Percentiles rank a stretch among this genome's conserved stretches.
These are phyloP conservation scores for Xylariaceae sp. DNA, from an alignment of 2,329 filamentous ascomycete species.

Conservation along the genomic window DNA sequence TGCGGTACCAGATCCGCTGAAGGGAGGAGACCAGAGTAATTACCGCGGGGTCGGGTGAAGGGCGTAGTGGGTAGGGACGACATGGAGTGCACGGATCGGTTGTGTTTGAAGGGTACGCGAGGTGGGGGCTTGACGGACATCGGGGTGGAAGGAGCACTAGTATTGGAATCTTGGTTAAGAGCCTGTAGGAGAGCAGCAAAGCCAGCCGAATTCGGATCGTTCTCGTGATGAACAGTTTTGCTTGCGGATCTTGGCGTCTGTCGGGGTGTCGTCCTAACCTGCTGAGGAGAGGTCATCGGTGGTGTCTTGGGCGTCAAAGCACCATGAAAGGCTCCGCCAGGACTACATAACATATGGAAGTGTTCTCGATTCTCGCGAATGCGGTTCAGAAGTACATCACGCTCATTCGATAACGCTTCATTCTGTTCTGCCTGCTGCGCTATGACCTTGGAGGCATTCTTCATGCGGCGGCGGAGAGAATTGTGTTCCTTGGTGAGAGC, in stretches of 20 bases:
- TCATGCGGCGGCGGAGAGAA: slow-evolving; percentile 61
- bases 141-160: slow-evolving; percentile 72
- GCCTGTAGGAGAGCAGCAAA: slow-evolving; percentile 81
- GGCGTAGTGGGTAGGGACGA: slow-evolving; percentile 83
- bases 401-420: slow-evolving; percentile 68
- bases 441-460: slow-evolving; percentile 74
- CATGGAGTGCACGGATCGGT: slow-evolving; percentile 75
- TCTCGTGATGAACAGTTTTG: slow-evolving; percentile 40
- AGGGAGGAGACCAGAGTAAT: slow-evolving; percentile 55
- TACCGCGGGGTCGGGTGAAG: slow-evolving; percentile 48
- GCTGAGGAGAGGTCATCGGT: slow-evolving; percentile 42
- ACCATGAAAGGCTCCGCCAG: slow-evolving; percentile 65
- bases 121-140: slow-evolving; percentile 45
- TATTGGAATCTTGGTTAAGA: slow-evolving; percentile 63
- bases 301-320: slow-evolving; percentile 58
- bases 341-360: slow-evolving; percentile 74
- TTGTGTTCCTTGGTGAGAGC: slow-evolving; percentile 65
- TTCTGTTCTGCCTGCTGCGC: slow-evolving; percentile 75
- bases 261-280: slow-evolving; percentile 47
- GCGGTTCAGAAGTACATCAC: slow-evolving; percentile 72
- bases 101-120: slow-evolving; percentile 60
- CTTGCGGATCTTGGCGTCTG: slow-evolving; percentile 46
- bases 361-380: slow-evolving; percentile 90
- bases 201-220: slow-evolving; percentile 57
- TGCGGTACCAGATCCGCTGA: slow-evolving; percentile 62